A percentile compares a stretch with the other conserved stretches of the same genome.
phyloP scores from a whole-genome alignment of 2,329 filamentous ascomycete genomes.

The Diplodia sapinea region DNA sequence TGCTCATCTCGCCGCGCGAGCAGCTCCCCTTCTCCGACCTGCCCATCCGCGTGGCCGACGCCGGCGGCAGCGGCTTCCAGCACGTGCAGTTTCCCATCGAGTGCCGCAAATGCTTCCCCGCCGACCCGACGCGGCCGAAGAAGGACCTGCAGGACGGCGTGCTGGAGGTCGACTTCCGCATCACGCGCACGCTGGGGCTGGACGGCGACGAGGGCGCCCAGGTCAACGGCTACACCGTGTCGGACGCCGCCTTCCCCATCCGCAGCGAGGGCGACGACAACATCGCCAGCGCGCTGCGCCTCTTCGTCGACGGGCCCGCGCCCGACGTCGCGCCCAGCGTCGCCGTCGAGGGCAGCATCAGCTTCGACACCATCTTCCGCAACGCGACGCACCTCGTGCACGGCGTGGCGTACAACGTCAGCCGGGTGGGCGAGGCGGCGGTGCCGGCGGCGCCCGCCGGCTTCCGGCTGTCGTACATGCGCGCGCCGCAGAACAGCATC shows the following conservation, averaged over 20 bases:
- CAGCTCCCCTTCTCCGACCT: constrained; percentile 27
- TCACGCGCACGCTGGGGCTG: constrained; percentile 22
- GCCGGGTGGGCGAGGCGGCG: constrained; percentile 10
- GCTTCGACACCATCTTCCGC: constrained; percentile 9
- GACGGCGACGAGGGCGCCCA: constrained; percentile 28
- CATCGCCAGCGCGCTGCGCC: background rate
- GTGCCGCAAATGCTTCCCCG: constrained; percentile 26
- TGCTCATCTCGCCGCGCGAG: constrained; percentile 21
- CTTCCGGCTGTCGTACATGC: constrained; percentile 29
- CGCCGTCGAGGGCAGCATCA: constrained; percentile 6
- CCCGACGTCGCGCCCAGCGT: constrained; percentile 7
- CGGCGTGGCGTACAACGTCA: constrained; percentile 27
- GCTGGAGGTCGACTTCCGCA: constrained; percentile 30
- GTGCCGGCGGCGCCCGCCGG: constrained; percentile 2
- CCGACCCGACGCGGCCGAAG: background rate
- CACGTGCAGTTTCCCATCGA: constrained; percentile 29
- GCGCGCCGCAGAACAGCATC: constrained; percentile 22
- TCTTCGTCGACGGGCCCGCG: background rate
- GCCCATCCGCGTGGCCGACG: constrained; percentile 27
- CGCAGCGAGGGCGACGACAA: background rate
- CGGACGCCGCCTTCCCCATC: constrained; percentile 8
- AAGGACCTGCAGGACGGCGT: constrained; percentile 26
- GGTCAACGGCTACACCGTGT: constrained; percentile 26
- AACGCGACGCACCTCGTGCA: constrained; percentile 29
- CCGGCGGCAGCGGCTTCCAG: constrained; percentile 22